phyloP scores from a whole-genome alignment of 345 rosid species.

The Aethionema arabicum region DNA sequence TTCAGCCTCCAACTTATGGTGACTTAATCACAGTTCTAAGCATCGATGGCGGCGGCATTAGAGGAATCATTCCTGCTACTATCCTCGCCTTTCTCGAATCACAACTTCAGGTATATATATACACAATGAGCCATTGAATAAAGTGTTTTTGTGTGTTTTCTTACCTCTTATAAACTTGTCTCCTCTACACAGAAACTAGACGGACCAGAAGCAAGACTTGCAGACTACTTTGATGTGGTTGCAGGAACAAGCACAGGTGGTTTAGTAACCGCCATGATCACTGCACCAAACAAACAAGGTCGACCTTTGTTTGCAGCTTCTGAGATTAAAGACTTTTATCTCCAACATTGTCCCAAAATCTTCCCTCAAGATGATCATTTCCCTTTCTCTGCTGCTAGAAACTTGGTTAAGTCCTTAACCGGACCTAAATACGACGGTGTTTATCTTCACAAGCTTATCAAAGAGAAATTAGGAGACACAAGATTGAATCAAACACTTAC shows the following conservation, averaged over 20 bases:
- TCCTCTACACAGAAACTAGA: slow-evolving; percentile 50
- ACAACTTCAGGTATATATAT: slow-evolving; percentile 50
- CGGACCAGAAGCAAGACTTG: slow-evolving; percentile 61
- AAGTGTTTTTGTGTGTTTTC: not conserved
- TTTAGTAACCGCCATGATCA: slow-evolving; percentile 65
- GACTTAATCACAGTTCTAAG: slow-evolving; percentile 54
- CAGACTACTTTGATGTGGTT: slow-evolving; percentile 71
- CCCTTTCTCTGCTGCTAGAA: slow-evolving; percentile 28
- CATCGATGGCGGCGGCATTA: slow-evolving; percentile 69
- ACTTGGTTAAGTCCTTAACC: slow-evolving; percentile 33
- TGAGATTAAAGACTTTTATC: slow-evolving; percentile 52
- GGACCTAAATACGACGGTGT: slow-evolving; percentile 66
- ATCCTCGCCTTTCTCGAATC: slow-evolving; percentile 57
- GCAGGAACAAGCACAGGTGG: slow-evolving; percentile 79
- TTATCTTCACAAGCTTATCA: slow-evolving; percentile 42
- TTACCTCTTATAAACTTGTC: not conserved
- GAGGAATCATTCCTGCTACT: slow-evolving; percentile 60
- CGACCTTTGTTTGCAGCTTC: slow-evolving; percentile 62
- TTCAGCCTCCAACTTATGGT: slow-evolving; percentile 49
- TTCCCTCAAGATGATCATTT: slow-evolving; percentile 46
- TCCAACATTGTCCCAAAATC: slow-evolving; percentile 46
- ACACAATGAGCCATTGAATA: not conserved
- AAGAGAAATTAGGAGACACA: slow-evolving; percentile 44
- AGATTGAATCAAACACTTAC: slow-evolving; percentile 52
- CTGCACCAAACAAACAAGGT: slow-evolving; percentile 46